phyloP scores from a whole-genome alignment of 2,329 filamentous ascomycete genomes.

The Acrocalymma vagum region DNA sequence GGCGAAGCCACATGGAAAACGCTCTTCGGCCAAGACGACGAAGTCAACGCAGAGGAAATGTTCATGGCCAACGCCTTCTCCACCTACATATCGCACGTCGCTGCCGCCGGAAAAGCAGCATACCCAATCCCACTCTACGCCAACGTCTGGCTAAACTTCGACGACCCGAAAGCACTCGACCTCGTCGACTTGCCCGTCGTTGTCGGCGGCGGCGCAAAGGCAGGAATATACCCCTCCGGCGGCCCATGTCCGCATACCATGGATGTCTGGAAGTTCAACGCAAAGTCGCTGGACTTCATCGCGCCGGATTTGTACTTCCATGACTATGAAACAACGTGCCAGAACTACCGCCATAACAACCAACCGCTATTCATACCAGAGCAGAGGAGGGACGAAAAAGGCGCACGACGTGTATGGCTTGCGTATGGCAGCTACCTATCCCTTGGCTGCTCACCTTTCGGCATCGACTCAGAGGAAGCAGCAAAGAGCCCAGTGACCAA shows the following conservation, averaged over 20 bases:
- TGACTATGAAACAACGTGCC: conserved; percentile 56
- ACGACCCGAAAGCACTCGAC: conserved; percentile 27
- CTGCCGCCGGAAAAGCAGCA: conserved; percentile 50
- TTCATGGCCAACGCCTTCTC: conserved; percentile 60
- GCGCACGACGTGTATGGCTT: conserved; percentile 32
- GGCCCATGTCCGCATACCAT: conserved; percentile 53
- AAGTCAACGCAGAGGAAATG: conserved; percentile 51
- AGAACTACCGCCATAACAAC: conserved; percentile 52
- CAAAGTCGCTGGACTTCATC: conserved; percentile 56
- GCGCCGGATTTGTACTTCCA: conserved; percentile 60
- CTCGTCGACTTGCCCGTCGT: conserved; percentile 47
- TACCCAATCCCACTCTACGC: conserved; percentile 56
- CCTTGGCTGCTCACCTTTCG: conserved; percentile 31
- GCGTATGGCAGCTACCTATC: conserved; percentile 32
- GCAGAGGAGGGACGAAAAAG: conserved; percentile 58
- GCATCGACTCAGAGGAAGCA: conserved; percentile 53
- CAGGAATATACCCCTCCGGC: conserved; percentile 59
- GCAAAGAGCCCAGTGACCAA: conserved; percentile 43
- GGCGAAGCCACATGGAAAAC: conserved; percentile 46
- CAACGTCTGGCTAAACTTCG: conserved; percentile 58
- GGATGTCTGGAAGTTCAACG: conserved; percentile 55
- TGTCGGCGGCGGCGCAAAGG: conserved; percentile 53
- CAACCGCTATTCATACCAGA: conserved; percentile 63
- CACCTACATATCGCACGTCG: conserved; percentile 52
- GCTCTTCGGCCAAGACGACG: conserved; percentile 49